Evolutionary conservation across 1,139 yeast species (phyloP).

Genomic region (Nakaseomyces nivariensis): DNA sequence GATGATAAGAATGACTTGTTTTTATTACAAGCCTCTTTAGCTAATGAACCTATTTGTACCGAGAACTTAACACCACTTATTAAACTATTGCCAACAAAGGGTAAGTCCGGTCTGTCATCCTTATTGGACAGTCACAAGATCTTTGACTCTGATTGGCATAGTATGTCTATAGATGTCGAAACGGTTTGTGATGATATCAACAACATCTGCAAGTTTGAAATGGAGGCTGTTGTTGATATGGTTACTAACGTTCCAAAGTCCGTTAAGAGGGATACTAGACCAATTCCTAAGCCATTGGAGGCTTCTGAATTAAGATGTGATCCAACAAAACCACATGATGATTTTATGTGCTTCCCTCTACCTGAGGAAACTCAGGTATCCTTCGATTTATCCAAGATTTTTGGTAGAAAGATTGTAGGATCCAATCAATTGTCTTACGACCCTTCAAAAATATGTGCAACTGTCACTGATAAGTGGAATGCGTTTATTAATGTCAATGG

Average conservation of each 20-base stretch:
- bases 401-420: conserved; percentile 60
- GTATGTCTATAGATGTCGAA: conserved; percentile 78
- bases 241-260: conserved; percentile 67
- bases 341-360: conserved; percentile 71
- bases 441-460: conserved; percentile 37
- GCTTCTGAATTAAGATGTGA: conserved; percentile 69
- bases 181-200: conserved; percentile 40
- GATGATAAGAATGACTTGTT: conserved; percentile 34
- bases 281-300: conserved; percentile 72
- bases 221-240: conserved; percentile 65
- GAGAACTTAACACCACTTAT: conserved; percentile 93
- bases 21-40: conserved; percentile 74
- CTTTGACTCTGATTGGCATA: conserved; percentile 93
- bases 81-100: conserved; percentile 84
- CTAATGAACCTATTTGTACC: conserved; percentile 94
- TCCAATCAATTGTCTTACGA: conserved; percentile 44
- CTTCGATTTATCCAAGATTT: conserved; percentile 54
- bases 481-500: conserved; percentile 26
- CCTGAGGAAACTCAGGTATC: conserved; percentile 43
- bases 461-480: conserved; percentile 41
- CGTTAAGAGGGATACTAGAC: conserved; percentile 50
- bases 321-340: conserved; percentile 42
- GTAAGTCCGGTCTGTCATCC: conserved; percentile 81
- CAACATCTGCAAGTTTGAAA: conserved; percentile 38
- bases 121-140: conserved; percentile 88